These are phyloP conservation scores for Boletus pseudo-olivaceus DNA, from an alignment of 768 basidiomycete species.

Conservation along the genomic window DNA sequence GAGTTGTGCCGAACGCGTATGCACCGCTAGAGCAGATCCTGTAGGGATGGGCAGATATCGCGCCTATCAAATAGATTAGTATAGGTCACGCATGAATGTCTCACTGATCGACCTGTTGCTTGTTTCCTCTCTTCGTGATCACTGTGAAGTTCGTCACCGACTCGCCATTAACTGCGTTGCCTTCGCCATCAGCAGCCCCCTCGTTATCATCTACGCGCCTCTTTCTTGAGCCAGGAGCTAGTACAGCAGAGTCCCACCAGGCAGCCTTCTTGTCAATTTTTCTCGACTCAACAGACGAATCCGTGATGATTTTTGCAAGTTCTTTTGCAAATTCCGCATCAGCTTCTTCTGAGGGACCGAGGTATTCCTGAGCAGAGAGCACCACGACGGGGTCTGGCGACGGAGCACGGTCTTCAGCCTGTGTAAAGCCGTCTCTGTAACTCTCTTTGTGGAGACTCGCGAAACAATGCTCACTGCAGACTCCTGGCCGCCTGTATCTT, in stretches of 20 bases:
- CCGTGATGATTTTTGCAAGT: conserved; percentile 91
- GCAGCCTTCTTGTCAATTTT: conserved; percentile 89
- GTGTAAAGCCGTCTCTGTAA: neutral
- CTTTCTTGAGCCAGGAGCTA: conserved; percentile 62
- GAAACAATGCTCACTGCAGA: conserved; percentile 46
- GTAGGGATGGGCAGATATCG: conserved; percentile 89
- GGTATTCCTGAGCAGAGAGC: conserved; percentile 63
- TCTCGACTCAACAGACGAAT: conserved; percentile 76
- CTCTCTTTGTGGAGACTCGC: neutral
- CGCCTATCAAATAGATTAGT: conserved; percentile 42
- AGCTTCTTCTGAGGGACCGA: conserved; percentile 85
- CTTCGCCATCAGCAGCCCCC: conserved; percentile 43
- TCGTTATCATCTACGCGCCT: conserved; percentile 61
- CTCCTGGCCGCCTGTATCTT: conserved; percentile 44
- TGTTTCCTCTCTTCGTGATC: conserved; percentile 89
- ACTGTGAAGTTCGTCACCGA: conserved; percentile 87
- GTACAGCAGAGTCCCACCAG: conserved; percentile 85
- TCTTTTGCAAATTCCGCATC: conserved; percentile 95
- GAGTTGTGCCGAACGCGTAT: conserved; percentile 86
- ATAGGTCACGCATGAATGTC: conserved; percentile 1
- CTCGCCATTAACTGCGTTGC: conserved; percentile 28
- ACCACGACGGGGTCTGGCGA: conserved; percentile 83
- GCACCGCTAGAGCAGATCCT: conserved; percentile 82
- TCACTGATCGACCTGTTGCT: conserved; percentile 62
- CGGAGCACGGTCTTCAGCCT: conserved; percentile 64